Base-by-base conservation (phyloP, 2,329 filamentous ascomycete species). In the Mariannaea elegans region DNA sequence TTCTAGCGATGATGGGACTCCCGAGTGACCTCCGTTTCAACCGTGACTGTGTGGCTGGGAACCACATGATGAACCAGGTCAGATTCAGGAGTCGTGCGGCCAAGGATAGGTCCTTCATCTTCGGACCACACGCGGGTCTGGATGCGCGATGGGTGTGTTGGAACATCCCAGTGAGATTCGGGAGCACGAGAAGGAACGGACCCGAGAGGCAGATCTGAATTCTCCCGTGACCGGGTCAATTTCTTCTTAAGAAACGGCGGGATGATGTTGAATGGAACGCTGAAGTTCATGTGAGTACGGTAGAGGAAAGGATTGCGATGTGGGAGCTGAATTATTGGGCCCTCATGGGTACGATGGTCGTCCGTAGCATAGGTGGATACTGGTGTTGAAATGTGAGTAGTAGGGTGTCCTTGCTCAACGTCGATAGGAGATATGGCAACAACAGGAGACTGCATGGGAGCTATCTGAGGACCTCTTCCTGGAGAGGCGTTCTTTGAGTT, bases 261-360 rank as follows among this genome's bases (percentile, higher is more conserved):
- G 1, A 72, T 27, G 2, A 65, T 53, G 14, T 32, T 56, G 32
- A 71, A 65, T 3, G 71, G 65, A 4, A 68, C 57, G 14, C 60
- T 62, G 38, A 76, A 56, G 55, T 71, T 67, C 61, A 75, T 59
- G 16, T 64, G 68, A n/a, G 73, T 76, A 46, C 73, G 72, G 66
- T 77, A 75, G 39, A 70, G 68, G 34, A 77, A 76, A 16, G 75
- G 74, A 55, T 75, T 77, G 18, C 65, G 68, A 24, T 56, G 52
- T 6, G 62, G 64, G 47, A 64, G 45, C 16, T 61, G 63, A 27
- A 56, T 21, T 7, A 56, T 42, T 12, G 53, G 39, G 64, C 39
- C 23, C 49, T 41, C 24, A 9, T 45, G 39, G 44, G 27, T 24
- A 13, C 24, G 16, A 16, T 32, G 13, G 12, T 51, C 9, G 3